These are phyloP conservation scores for Puccinia novopanici DNA, from an alignment of 1,284 basidiomycete species.

Conservation along the genomic window DNA sequence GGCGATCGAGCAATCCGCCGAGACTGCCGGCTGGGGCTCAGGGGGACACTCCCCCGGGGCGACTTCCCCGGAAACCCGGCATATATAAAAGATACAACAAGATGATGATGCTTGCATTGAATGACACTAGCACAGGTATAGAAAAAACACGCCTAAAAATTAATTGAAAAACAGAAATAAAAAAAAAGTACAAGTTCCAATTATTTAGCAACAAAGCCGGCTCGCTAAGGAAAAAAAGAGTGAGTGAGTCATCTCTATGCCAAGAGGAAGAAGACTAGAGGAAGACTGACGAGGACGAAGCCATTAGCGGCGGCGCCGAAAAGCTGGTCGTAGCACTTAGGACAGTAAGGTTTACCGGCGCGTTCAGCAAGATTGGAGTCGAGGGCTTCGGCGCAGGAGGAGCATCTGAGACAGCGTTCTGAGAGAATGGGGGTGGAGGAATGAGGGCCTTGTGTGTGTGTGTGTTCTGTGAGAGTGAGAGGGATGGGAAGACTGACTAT, in stretches of 20 bases:
- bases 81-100: too few species aligned
- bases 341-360: conserved; percentile 37
- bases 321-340: conserved; percentile 21
- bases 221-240: not conserved
- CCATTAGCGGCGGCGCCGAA: conserved; percentile 31
- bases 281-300: conserved; percentile 30
- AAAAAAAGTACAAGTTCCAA: not conserved
- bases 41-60: not conserved
- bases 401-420: conserved; percentile 37
- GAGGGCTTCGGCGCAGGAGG: conserved; percentile 12
- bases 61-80: not conserved
- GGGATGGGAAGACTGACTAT: conserved; percentile 18
- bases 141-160: too few species aligned
- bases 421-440: not conserved
- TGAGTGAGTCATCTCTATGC: too few species aligned
- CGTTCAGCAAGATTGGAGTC: conserved; percentile 32
- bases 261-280: not conserved
- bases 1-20: too few species aligned
- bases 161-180: not conserved
- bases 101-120: too few species aligned
- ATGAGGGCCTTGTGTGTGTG: not conserved
- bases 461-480: not conserved
- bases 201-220: conserved; percentile 5
- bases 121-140: too few species aligned
- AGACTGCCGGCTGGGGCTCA: too few species aligned